Conservation (phyloP, 176 grass and related monocot genomes). For the Microstegium vimineum region DNA sequence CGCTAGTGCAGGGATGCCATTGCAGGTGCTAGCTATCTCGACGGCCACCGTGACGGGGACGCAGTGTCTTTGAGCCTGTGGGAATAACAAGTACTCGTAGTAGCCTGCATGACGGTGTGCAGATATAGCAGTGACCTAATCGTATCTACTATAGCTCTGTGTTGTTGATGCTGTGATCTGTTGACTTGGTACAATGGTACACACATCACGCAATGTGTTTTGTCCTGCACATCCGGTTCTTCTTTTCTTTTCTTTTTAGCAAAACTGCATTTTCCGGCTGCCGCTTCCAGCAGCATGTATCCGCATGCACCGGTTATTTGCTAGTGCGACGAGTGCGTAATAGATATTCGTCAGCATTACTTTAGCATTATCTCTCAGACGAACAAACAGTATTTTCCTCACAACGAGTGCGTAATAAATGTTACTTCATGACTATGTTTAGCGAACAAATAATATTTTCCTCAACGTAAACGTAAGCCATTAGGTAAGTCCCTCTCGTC, state of each 20-base stretch:
- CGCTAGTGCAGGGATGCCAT: conserved; percentile 38
- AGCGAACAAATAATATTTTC: no score
- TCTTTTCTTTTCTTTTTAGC: background rate
- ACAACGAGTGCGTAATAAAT: no score
- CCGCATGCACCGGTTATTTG: background rate
- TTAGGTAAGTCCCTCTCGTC: no score
- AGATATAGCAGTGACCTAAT: background rate
- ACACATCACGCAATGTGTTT: background rate
- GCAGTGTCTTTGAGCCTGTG: background rate
- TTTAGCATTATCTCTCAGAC: no score
- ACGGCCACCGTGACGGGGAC: no score
- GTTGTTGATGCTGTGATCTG: background rate
- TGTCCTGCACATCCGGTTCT: background rate
- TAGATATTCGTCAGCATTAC: no score
- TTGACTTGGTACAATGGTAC: no score
- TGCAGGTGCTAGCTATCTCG: conserved; percentile 30
- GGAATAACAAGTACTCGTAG: background rate
- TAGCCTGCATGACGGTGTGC: background rate
- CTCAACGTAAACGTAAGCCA: no score
- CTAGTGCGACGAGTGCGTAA: background rate
- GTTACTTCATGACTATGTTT: no score
- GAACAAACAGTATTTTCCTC: no score
- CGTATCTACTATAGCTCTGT: background rate
- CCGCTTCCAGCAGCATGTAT: background rate
- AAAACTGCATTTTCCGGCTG: background rate